Evolutionary conservation across 495 filamentous ascomycete genomes (phyloP), one percentile per base, ranked within the genome.

Genomic region (Chaetomium cochliodes): DNA sequence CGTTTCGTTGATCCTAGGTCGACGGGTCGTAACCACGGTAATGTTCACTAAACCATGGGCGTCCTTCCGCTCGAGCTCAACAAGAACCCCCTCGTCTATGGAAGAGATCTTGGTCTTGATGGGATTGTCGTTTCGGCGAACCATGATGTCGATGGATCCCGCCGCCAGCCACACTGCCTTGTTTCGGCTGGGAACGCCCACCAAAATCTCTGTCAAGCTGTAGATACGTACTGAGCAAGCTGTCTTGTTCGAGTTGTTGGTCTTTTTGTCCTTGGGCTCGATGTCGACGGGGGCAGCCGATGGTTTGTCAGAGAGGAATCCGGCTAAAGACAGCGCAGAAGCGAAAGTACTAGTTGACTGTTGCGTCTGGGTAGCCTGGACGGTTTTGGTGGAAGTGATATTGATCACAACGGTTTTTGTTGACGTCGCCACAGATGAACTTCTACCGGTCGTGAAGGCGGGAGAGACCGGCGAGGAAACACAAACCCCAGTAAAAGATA

Each of bases 1-100:
- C 0, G 78, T 79, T 69, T 82, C 77, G 61, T 81, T 79, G 56
- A 81, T 73, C 66, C 73, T 79, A 22, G 80, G 80, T 44, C 70
- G 76, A 56, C 73, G 73, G 22, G 70, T 78, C 3, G 78, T 81
- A 51, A 76, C 73, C 44, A 83, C 78, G 0, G 76, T 73, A 22
- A 83, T 73, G 52, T 76, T 77, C 23, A 83, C 52, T 28, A 74
- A 65, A 37, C 77, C 80, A 28, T 81, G 63, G 18, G 78, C 79
- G 26, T 81, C 77, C 30, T 73, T 75, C 12, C 67, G 57, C 22
- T 64, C 62, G 41, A 83, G 69, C 56, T 78, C 75, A n/a, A 81
- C 74, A 26, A 80, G 28, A 58, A 82, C 74, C 2, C 80, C 80
- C 26, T 80, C 76, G 28, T 80, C 76, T 39, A 77, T 66, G 9